A percentile compares a stretch with the other conserved stretches of the same genome.
These are phyloP conservation scores for Aspergillus brasiliensis DNA, from an alignment of 2,329 filamentous ascomycete genomes.

Conservation along the genomic window DNA sequence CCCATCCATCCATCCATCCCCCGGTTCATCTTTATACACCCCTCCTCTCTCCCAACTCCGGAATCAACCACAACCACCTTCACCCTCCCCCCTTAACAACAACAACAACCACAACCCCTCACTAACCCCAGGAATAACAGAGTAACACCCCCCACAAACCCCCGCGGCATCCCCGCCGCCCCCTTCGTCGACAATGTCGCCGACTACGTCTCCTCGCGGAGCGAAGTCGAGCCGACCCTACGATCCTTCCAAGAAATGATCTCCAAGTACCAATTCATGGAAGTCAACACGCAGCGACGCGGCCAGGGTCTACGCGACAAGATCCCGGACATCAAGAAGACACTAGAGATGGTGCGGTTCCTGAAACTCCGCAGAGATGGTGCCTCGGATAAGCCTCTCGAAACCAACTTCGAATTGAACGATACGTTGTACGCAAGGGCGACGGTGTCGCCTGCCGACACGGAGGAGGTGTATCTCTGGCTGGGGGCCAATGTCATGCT, in stretches of 20 bases:
- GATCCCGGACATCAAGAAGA: constrained; percentile 96
- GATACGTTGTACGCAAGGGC: constrained; percentile 94
- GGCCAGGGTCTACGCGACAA: constrained; percentile 84
- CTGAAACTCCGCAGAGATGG: constrained; percentile 73
- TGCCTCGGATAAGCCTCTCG: constrained; percentile 59
- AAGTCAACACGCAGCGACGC: constrained; percentile 84
- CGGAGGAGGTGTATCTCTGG: constrained; percentile 91
- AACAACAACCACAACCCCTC: background rate
- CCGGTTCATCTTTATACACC: background rate
- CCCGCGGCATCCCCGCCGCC: constrained; percentile 49
- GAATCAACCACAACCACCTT: background rate
- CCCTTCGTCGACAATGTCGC: constrained; percentile 51
- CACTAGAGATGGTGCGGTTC: constrained; percentile 86
- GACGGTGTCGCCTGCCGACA: constrained; percentile 69
- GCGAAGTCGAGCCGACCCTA: constrained; percentile 50
- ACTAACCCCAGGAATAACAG: constrained; percentile 20
- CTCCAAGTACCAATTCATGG: constrained; percentile 99
- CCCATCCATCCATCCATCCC: background rate
- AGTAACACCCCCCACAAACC: constrained; percentile 41
- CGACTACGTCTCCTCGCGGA: constrained; percentile 49
- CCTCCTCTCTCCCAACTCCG: background rate
- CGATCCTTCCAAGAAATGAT: constrained; percentile 51
- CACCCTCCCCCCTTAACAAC: background rate
- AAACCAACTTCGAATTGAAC: constrained; percentile 94
- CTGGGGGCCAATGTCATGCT: constrained; percentile 99